Evolutionary conservation across 2,329 filamentous ascomycete species (phyloP), one percentile per base, ranked within the genome.

Genomic region (Phyllosticta ampelicida): DNA sequence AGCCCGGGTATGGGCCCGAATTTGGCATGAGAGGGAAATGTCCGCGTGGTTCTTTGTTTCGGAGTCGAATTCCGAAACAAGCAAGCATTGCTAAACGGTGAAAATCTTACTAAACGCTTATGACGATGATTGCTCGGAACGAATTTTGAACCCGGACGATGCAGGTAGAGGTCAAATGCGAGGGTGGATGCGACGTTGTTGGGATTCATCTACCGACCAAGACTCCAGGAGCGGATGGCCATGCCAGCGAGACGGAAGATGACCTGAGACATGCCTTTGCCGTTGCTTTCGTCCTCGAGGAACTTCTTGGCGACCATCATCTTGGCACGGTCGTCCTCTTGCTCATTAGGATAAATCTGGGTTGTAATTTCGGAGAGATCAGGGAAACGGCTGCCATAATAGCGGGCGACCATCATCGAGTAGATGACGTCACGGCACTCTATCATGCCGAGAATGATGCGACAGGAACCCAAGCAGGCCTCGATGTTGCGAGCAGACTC

Each of bases 381-480:
- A 16, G 72, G 69, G 60, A 75, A 67, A 13, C 84, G 81, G 29
- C 84, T 83, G 51, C 87, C 85, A 54, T 90, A 78, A 62, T 91
- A 84, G 23, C 90, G 84, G 16, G 87, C 84, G 58, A 95, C 83
- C 9, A 88, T 89, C 63, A 96, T 86, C 0, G 89, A 94, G 73
- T 96, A 96, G 59, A 96, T 82, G 18, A 96, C 86, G 69, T 96
- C 90, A 56, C 91, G 84, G 66, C 92, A 94, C 73, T 96, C 91
- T 21, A 86, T 82, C 53, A 86, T 86, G 64, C 90, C 87, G 11
- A 96, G 78, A 20, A 92, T 78, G 58, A 80, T 80, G 29, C 89
- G 84, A 70, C 90, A 82, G 55, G 79, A 79, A 4, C 72, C 72
- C 28, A 96, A 75, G 1, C 83, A 80, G 23, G 84, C 80, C 56